phyloP scores from a whole-genome alignment of 1,284 basidiomycete genomes.

The Fomes fomentarius region DNA sequence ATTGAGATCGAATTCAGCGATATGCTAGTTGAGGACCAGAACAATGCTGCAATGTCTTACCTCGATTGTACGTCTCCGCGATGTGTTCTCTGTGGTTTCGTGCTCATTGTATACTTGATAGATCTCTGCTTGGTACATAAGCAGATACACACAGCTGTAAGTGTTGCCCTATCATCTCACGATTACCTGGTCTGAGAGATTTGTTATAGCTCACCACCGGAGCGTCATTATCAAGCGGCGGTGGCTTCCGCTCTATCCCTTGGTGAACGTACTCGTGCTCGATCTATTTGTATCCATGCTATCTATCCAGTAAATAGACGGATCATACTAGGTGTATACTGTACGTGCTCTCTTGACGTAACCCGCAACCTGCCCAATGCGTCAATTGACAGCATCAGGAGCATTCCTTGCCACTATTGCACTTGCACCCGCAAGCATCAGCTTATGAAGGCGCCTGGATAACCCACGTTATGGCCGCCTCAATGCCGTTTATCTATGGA shows the following conservation, averaged over 20 bases:
- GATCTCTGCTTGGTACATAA: constrained; percentile 59
- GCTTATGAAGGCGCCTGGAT: too few species aligned
- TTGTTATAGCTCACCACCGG: constrained; percentile 27
- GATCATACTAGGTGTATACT: neutral
- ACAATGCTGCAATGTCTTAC: constrained; percentile 93
- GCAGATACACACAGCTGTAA: constrained; percentile 64
- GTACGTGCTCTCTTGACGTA: neutral
- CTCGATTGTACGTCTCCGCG: constrained; percentile 66
- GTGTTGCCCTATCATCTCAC: constrained; percentile 29
- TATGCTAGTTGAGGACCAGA: constrained; percentile 96
- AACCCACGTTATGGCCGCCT: too few species aligned
- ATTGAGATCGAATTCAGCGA: constrained; percentile 96
- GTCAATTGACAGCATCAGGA: neutral
- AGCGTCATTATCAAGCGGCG: constrained; percentile 27
- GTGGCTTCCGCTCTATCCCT: constrained; percentile 24
- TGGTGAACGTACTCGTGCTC: constrained; percentile 12
- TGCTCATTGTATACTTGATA: constrained; percentile 24
- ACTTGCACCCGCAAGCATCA: too few species aligned
- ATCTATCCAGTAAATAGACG: neutral
- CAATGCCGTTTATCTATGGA: constrained; percentile 7
- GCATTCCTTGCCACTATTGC: too few species aligned
- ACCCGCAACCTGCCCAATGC: neutral
- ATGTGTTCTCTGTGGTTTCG: neutral
- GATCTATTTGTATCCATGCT: constrained; percentile 10
- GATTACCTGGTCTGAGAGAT: neutral